These are phyloP conservation scores for Leucosporidium yakuticum DNA, from an alignment of 768 basidiomycete species.

Conservation along the genomic window DNA sequence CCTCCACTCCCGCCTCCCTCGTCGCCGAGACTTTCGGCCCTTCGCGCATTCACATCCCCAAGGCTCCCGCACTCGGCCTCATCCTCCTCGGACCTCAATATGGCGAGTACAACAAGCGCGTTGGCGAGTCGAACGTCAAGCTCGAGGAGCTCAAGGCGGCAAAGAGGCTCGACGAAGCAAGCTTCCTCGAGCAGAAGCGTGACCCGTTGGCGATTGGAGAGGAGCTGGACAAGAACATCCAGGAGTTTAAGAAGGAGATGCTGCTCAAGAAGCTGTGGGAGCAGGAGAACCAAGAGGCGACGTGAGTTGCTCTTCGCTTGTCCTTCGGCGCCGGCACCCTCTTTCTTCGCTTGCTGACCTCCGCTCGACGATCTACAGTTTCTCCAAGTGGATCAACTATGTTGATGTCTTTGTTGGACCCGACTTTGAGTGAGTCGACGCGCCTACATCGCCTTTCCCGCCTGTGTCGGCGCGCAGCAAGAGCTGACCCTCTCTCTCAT, in stretches of 20 bases:
- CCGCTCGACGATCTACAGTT: slow-evolving; percentile 49
- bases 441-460: not conserved
- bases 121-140: slow-evolving; percentile 38
- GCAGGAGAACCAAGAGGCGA: slow-evolving; percentile 68
- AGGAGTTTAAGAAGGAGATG: slow-evolving; percentile 71
- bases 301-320: slow-evolving; percentile 49
- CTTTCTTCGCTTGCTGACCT: slow-evolving; percentile 4
- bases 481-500: not conserved
- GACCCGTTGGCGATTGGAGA: slow-evolving; percentile 39
- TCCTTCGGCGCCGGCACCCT: slow-evolving; percentile 4
- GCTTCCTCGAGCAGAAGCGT: slow-evolving; percentile 46
- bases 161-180: slow-evolving; percentile 29
- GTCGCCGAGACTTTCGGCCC: slow-evolving; percentile 69
- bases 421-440: slow-evolving; percentile 53
- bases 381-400: slow-evolving; percentile 74
- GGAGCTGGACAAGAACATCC: slow-evolving; percentile 61
- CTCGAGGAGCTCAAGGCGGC: slow-evolving; percentile 21
- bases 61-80: slow-evolving; percentile 90
- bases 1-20: slow-evolving; percentile 64
- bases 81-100: slow-evolving; percentile 63
- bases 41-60: slow-evolving; percentile 73
- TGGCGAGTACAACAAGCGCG: slow-evolving; percentile 45
- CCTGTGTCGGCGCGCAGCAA: not conserved
- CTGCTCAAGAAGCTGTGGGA: slow-evolving; percentile 83
- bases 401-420: slow-evolving; percentile 69